A percentile compares a stretch with the other conserved stretches of the same genome.
These are phyloP conservation scores for Apostasia ramifera DNA, from an alignment of 106 monocot species.

Conservation along the genomic window DNA sequence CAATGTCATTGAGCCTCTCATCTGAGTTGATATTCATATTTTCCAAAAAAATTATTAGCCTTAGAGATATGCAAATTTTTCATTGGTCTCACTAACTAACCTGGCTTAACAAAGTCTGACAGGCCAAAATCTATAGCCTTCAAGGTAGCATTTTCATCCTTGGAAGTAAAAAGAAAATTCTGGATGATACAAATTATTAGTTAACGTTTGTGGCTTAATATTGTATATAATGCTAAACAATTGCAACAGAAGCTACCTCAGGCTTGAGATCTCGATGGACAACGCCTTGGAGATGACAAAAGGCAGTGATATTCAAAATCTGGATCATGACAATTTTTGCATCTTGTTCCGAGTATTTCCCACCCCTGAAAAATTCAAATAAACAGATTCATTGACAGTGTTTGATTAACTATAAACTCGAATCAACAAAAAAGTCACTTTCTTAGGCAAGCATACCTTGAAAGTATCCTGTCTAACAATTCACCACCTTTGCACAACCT, in stretches of 20 bases:
- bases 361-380: slow-evolving; percentile 29
- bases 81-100: slow-evolving; percentile 6
- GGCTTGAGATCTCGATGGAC: slow-evolving; percentile 91
- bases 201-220: neutral
- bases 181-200: neutral
- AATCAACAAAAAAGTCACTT: too few species aligned
- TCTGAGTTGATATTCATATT: slow-evolving; percentile 19
- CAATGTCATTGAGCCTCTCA: slow-evolving; percentile 84
- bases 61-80: too few species aligned
- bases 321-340: slow-evolving; percentile 65
- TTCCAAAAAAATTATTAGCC: too few species aligned
- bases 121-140: slow-evolving; percentile 76
- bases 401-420: neutral
- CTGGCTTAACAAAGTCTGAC: slow-evolving; percentile 69
- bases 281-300: slow-evolving; percentile 82
- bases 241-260: slow-evolving; percentile 36
- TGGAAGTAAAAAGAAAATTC: slow-evolving; percentile 63
- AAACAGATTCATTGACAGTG: neutral
- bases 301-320: slow-evolving; percentile 66
- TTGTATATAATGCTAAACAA: neutral
- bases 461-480: slow-evolving; percentile 47
- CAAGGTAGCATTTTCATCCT: slow-evolving; percentile 50
- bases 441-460: slow-evolving; percentile 22
- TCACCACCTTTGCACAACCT: slow-evolving; percentile 66
- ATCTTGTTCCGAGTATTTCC: slow-evolving; percentile 83